A percentile compares a stretch with the other conserved stretches of the same genome.
Conservation (phyloP, 78 protist species). For the Creolimax fragrantissima region DNA sequence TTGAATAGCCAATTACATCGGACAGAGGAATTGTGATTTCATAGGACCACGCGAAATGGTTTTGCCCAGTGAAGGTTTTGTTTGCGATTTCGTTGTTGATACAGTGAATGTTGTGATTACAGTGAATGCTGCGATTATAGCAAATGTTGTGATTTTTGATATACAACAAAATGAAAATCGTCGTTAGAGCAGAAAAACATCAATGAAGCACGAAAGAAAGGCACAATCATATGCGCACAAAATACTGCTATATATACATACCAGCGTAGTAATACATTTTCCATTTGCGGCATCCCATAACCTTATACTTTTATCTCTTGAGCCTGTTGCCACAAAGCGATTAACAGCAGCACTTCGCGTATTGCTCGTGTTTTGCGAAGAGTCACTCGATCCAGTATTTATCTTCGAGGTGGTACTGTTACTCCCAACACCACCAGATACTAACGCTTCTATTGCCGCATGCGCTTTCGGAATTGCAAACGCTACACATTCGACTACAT, state of each 20-base stretch:
- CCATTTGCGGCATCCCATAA: slow-evolving; percentile 68
- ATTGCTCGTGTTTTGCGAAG: background rate
- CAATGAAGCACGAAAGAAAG: background rate
- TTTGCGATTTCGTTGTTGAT: no score
- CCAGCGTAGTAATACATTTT: slow-evolving; percentile 48
- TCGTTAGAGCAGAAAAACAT: background rate
- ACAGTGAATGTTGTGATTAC: no score
- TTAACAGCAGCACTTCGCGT: slow-evolving; percentile 30
- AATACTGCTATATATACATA: slow-evolving; percentile 15
- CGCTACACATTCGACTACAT: slow-evolving; percentile 69
- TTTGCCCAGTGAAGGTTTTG: no score
- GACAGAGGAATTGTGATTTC: no score
- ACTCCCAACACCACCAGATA: background rate
- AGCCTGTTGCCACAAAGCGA: slow-evolving; percentile 56
- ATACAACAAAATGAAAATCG: no score
- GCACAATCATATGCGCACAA: background rate
- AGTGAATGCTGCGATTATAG: no score
- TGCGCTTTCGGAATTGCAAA: slow-evolving; percentile 34
- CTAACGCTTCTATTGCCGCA: background rate
- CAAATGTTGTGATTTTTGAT: no score
- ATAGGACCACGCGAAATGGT: no score
- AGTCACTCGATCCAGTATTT: no score
- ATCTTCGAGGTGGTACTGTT: background rate
- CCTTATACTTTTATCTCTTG: slow-evolving; percentile 64
- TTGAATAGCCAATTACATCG: no score